Evolutionary conservation across 225 moss, liverwort and hornwort species (phyloP).

Genomic region (Polytrichum commune): DNA sequence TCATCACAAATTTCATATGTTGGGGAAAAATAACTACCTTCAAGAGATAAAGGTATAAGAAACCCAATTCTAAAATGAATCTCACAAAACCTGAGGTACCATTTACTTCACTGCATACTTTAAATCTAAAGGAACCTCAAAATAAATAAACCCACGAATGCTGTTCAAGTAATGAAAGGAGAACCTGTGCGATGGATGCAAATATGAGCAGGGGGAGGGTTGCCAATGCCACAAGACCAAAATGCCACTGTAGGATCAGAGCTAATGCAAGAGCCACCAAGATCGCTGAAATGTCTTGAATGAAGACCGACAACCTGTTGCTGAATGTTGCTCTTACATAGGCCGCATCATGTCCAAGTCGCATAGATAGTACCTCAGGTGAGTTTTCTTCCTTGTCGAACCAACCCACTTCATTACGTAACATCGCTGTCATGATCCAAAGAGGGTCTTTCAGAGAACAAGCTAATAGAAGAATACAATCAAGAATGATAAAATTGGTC

Average conservation of each 20-base stretch:
- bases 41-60: not conserved
- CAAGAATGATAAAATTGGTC: no score
- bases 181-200: conserved; percentile 60
- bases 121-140: no score
- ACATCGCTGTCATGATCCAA: conserved; percentile 39
- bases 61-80: no score
- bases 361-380: conserved; percentile 52
- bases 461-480: no score
- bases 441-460: no score
- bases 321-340: conserved; percentile 73
- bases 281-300: conserved; percentile 59
- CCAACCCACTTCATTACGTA: conserved; percentile 71
- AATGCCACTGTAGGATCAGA: conserved; percentile 55
- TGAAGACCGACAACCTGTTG: conserved; percentile 62
- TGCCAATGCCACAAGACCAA: conserved; percentile 61
- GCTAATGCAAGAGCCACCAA: conserved; percentile 49
- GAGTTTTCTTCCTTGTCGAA: conserved; percentile 69
- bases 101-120: no score
- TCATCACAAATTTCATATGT: no score
- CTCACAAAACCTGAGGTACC: no score
- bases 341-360: conserved; percentile 64
- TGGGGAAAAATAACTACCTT: not conserved
- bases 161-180: not conserved
- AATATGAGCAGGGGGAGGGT: conserved; percentile 61
- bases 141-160: not conserved